A percentile compares a stretch with the other conserved stretches of the same genome.
These are phyloP conservation scores for Paraurostyla sp. DNA, from an alignment of 73 alveolate species.

Conservation along the genomic window DNA sequence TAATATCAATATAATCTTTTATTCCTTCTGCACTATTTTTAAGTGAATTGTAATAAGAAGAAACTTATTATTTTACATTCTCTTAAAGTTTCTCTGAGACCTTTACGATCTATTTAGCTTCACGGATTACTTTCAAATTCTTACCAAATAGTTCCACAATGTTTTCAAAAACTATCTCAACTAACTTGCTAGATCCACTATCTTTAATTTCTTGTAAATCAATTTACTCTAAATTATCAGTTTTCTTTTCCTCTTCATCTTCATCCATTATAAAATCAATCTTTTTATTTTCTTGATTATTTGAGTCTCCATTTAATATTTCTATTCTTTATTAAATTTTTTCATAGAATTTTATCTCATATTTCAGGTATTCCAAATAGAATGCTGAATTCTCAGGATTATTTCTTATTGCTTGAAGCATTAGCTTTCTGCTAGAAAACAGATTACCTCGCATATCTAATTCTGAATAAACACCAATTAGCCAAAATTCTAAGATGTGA, in stretches of 20 bases:
- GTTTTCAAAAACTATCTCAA: conserved; percentile 50
- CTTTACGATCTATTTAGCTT: not conserved
- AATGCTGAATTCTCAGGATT: conserved; percentile 44
- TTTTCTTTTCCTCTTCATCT: conserved; percentile 26
- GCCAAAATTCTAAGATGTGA: conserved; percentile 69
- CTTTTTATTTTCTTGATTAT: not conserved
- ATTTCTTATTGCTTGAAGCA: conserved; percentile 68
- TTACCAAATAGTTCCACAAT: conserved; percentile 40
- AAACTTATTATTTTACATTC: not conserved
- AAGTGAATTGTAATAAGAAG: no score
- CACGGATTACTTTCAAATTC: not conserved
- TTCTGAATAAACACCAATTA: conserved; percentile 71
- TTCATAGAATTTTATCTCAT: conserved; percentile 58
- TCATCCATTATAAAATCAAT: conserved; percentile 58
- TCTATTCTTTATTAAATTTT: conserved; percentile 45
- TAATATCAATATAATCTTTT: no score
- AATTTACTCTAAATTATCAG: not conserved
- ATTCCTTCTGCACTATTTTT: no score
- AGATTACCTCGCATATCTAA: conserved; percentile 68
- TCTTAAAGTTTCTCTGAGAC: not conserved
- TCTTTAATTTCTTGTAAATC: conserved; percentile 2
- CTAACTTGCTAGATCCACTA: conserved; percentile 29
- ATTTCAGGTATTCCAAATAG: conserved; percentile 61
- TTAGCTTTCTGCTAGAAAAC: conserved; percentile 60
- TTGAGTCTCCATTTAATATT: conserved; percentile 18